Conservation (phyloP, 2,329 filamentous ascomycete genomes). For the Colletotrichum noveboracense region DNA sequence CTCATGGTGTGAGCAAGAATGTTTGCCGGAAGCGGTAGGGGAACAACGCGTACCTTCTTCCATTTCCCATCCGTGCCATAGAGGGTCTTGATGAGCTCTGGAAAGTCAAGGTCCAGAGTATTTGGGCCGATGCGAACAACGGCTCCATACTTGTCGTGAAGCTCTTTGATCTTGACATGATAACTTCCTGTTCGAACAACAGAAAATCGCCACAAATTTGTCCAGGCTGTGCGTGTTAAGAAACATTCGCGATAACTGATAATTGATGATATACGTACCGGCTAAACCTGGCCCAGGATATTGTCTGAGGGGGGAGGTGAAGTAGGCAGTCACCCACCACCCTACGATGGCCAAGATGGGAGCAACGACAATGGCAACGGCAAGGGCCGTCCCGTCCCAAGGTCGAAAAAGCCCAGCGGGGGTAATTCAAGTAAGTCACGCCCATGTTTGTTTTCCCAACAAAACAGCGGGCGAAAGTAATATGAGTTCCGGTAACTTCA, state of each 20-base stretch:
- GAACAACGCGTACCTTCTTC: not conserved
- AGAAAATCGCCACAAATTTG: conserved; percentile 30
- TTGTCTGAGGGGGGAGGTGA: conserved; percentile 19
- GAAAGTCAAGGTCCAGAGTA: conserved; percentile 24
- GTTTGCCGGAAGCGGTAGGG: not conserved
- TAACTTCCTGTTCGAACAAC: conserved; percentile 25
- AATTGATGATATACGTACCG: not conserved
- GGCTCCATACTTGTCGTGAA: conserved; percentile 34
- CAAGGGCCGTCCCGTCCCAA: not conserved
- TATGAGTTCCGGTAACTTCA: not conserved
- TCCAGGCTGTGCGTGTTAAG: conserved; percentile 23
- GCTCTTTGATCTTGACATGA: conserved; percentile 25
- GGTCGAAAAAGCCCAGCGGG: not conserved
- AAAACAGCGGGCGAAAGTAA: not conserved
- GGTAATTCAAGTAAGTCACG: not conserved
- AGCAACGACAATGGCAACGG: not conserved
- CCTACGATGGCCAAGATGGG: not conserved
- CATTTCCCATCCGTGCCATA: not conserved
- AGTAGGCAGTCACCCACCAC: conserved; percentile 13
- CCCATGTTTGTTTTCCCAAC: not conserved
- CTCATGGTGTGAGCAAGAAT: not conserved
- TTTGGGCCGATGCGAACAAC: conserved; percentile 38
- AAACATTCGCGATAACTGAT: not conserved
- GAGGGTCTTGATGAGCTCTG: conserved; percentile 22
- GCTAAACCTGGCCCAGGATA: conserved; percentile 29